Percentiles rank a stretch among this genome's conserved stretches.
phyloP scores from a whole-genome alignment of 1,139 yeast genomes.

The Yarrowia galli region DNA sequence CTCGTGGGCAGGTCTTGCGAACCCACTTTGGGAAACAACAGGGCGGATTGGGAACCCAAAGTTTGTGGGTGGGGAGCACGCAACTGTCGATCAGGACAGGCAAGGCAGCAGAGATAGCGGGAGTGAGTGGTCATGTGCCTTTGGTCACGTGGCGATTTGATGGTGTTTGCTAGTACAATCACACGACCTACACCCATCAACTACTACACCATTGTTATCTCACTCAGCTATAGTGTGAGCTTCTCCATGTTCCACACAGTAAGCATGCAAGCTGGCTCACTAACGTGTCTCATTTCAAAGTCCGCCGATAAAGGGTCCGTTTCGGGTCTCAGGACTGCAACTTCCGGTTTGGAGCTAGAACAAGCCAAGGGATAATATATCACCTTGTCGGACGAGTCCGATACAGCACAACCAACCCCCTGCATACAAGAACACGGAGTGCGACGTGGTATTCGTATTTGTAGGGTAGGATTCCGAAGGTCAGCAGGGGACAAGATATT shows the following conservation, averaged over 20 bases:
- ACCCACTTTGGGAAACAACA: conserved; percentile 16
- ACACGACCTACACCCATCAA: too few species aligned
- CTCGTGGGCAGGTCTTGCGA: conserved; percentile 7
- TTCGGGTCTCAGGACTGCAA: neutral
- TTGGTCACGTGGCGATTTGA: too few species aligned
- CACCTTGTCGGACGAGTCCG: neutral
- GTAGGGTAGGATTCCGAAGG: neutral
- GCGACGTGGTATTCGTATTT: too few species aligned
- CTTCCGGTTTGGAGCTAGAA: neutral
- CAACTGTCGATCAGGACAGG: neutral
- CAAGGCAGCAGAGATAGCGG: neutral
- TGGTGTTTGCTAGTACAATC: too few species aligned
- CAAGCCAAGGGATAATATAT: neutral
- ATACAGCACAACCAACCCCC: conserved; percentile 5
- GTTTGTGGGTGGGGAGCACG: conserved; percentile 6
- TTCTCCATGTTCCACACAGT: too few species aligned
- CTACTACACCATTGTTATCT: too few species aligned
- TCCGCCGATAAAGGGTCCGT: neutral
- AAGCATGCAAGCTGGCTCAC: neutral
- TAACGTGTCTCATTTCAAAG: neutral
- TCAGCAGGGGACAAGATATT: neutral
- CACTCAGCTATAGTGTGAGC: too few species aligned
- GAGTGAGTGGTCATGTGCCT: too few species aligned
- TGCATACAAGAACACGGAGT: too few species aligned
- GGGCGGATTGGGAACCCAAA: conserved; percentile 26